A percentile compares a stretch with the other conserved stretches of the same genome.
These are phyloP conservation scores for Heliamphora pulchella DNA, from an alignment of 179 eudicot species.

Conservation along the genomic window DNA sequence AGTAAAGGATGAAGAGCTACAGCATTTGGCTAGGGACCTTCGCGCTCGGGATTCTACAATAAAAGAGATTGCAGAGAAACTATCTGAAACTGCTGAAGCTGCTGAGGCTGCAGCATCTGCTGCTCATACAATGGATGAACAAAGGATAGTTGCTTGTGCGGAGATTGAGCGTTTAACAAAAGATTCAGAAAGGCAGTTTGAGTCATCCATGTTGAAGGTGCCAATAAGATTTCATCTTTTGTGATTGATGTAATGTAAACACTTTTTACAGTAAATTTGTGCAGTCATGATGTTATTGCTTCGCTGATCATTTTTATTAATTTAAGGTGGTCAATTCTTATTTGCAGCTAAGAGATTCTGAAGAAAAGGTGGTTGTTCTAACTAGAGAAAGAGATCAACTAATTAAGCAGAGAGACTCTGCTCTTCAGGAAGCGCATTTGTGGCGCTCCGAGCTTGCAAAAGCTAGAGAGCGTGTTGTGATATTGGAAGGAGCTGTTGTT, in stretches of 20 bases:
- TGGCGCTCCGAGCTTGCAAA: conserved; percentile 96
- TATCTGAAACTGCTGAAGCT: conserved; percentile 93
- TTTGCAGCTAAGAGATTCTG: conserved; percentile 55
- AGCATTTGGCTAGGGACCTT: conserved; percentile 79
- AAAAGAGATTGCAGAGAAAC: conserved; percentile 74
- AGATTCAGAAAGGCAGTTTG: conserved; percentile 49
- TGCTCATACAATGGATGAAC: conserved; percentile 93
- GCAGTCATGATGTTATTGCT: background rate
- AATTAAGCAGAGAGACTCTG: conserved; percentile 65
- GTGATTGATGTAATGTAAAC: background rate
- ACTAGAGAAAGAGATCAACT: conserved; percentile 59
- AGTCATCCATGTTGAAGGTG: conserved; percentile 58
- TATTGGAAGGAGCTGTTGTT: conserved; percentile 82
- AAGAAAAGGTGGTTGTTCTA: conserved; percentile 47
- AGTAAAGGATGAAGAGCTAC: conserved; percentile 96
- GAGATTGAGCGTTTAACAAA: conserved; percentile 66
- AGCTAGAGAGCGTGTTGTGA: conserved; percentile 82
- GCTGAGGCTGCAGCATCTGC: conserved; percentile 96
- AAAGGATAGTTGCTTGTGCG: conserved; percentile 71
- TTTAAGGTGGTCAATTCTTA: conserved; percentile 8
- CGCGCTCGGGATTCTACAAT: conserved; percentile 91
- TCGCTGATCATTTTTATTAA: background rate
- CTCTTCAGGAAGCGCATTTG: conserved; percentile 79
- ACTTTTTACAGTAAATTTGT: background rate
- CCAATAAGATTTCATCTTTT: background rate